phyloP scores from a whole-genome alignment of 257 asterid genomes.

The Leonotis leonurus region DNA sequence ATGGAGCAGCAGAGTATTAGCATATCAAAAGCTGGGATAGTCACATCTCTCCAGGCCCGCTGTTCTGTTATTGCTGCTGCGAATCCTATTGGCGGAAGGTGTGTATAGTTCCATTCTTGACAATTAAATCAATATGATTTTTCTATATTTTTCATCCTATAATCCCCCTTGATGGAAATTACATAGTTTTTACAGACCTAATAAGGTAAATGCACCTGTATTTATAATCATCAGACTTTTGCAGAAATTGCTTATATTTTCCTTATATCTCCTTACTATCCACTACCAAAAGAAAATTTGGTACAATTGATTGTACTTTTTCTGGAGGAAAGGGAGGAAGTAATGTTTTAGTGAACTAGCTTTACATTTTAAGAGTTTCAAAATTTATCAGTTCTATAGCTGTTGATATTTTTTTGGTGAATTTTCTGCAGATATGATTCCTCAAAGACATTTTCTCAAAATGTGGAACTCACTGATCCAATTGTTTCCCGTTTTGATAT shows the following conservation, averaged over 20 bases:
- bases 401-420: slow-evolving; percentile 5
- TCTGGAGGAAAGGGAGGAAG: background rate
- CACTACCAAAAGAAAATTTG: background rate
- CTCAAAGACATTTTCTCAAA: slow-evolving; percentile 79
- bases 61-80: slow-evolving; percentile 99
- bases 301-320: background rate
- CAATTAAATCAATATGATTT: no score
- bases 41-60: slow-evolving; percentile 22
- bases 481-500: slow-evolving; percentile 89
- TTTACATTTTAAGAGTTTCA: background rate
- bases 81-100: slow-evolving; percentile 99
- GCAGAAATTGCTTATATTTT: background rate
- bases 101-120: no score
- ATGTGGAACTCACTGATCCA: slow-evolving; percentile 97
- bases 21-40: slow-evolving; percentile 87
- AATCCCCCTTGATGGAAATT: no score
- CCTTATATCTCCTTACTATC: no score
- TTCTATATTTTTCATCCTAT: no score
- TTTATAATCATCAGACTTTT: background rate
- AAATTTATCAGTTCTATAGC: background rate
- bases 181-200: no score
- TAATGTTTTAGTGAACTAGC: background rate
- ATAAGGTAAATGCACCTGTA: slow-evolving; percentile 4
- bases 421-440: slow-evolving; percentile 76
- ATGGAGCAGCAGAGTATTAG: slow-evolving; percentile 99